A percentile compares a stretch with the other conserved stretches of the same genome.
Conservation (phyloP, 768 basidiomycete species). For the Leccinum incarnatum region DNA sequence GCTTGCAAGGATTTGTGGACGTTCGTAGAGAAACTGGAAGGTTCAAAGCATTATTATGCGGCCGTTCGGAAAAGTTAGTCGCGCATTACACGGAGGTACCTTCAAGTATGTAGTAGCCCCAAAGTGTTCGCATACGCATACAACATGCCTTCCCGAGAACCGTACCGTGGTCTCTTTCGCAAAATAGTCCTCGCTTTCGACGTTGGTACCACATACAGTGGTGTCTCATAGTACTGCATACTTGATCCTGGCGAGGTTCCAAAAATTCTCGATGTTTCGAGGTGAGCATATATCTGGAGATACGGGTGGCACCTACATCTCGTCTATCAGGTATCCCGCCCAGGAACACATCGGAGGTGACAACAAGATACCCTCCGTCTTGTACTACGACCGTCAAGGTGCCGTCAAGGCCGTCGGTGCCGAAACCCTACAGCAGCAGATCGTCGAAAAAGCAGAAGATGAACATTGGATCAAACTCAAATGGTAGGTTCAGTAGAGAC, state of each 20-base stretch:
- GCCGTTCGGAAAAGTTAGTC: too few relatives aligned
- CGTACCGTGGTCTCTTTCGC: slow-evolving; percentile 37
- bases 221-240: slow-evolving; percentile 36
- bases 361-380: slow-evolving; percentile 47
- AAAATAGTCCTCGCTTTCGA: slow-evolving; percentile 42
- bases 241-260: slow-evolving; percentile 36
- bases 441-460: slow-evolving; percentile 39
- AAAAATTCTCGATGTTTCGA: slow-evolving; percentile 25
- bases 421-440: slow-evolving; percentile 36
- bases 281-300: slow-evolving; percentile 14
- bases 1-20: too few relatives aligned
- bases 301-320: background rate
- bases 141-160: slow-evolving; percentile 28
- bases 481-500: slow-evolving; percentile 29
- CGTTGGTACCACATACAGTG: slow-evolving; percentile 24
- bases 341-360: slow-evolving; percentile 45
- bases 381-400: slow-evolving; percentile 46
- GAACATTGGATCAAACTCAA: slow-evolving; percentile 39
- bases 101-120: too few relatives aligned
- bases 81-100: too few relatives aligned
- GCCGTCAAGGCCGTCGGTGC: slow-evolving; percentile 41
- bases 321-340: slow-evolving; percentile 40
- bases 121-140: too few relatives aligned
- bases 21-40: too few relatives aligned
- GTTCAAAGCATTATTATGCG: too few relatives aligned